phyloP scores from a whole-genome alignment of 2,329 filamentous ascomycete species.

The Scytalidium lignicola region DNA sequence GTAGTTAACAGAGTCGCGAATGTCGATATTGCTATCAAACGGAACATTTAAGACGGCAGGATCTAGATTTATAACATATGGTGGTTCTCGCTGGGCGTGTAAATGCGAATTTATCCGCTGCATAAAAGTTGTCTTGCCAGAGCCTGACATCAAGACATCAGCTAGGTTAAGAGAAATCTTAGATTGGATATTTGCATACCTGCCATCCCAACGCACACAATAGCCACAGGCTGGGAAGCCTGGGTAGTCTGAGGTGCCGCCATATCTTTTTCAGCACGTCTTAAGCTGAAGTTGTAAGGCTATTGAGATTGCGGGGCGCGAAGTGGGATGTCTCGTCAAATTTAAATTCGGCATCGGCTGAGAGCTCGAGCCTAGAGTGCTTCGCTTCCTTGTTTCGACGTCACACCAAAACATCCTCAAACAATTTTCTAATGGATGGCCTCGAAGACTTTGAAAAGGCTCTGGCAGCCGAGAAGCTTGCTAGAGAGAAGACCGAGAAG shows the following conservation, averaged over 20 bases:
- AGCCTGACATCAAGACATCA: conserved; percentile 48
- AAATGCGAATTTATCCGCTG: conserved; percentile 94
- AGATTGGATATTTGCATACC: conserved; percentile 43
- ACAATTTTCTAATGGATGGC: conserved; percentile 39
- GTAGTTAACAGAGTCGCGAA: conserved; percentile 98
- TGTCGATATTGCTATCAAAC: conserved; percentile 97
- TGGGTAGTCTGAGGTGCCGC: conserved; percentile 32
- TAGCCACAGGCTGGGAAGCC: conserved; percentile 57
- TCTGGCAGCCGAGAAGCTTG: conserved; percentile 59
- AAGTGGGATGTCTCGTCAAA: conserved; percentile 17
- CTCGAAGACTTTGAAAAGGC: conserved; percentile 72
- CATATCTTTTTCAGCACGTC: conserved; percentile 14
- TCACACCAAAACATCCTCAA: background rate
- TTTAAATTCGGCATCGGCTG: background rate
- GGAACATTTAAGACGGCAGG: conserved; percentile 90
- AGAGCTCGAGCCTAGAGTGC: background rate
- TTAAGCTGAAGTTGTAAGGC: conserved; percentile 3
- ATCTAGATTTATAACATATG: conserved; percentile 96
- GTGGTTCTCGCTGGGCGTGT: conserved; percentile 71
- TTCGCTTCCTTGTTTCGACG: conserved; percentile 1
- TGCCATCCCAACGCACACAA: conserved; percentile 97
- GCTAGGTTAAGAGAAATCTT: background rate
- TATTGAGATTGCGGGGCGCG: conserved; percentile 12
- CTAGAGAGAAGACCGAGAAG: conserved; percentile 43
- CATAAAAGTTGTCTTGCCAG: conserved; percentile 99